phyloP scores from a whole-genome alignment of 192 early-diverging fungal species.

The Allomyces arbusculus region DNA sequence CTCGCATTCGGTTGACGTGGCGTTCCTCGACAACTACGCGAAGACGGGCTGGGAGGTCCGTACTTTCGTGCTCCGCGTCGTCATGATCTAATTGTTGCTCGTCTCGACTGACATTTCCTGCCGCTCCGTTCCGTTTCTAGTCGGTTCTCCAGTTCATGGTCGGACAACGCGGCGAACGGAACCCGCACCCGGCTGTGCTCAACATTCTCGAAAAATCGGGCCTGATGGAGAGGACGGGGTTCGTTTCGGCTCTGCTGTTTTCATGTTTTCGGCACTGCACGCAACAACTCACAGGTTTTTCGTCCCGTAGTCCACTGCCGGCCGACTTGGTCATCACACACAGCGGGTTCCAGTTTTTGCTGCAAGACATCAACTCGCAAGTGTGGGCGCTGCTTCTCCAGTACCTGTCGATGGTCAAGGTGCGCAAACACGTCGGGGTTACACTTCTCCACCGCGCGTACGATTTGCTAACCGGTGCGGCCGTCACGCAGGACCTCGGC shows the following conservation, averaged over 20 bases:
- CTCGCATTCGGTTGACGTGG: conserved; percentile 39
- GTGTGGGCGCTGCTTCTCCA: conserved; percentile 90
- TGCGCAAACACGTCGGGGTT: conserved; percentile 11
- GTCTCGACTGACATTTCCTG: neutral
- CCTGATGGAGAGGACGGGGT: conserved; percentile 40
- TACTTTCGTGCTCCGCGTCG: neutral
- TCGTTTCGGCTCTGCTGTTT: neutral
- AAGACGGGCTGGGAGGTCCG: conserved; percentile 61
- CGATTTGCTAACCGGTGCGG: neutral
- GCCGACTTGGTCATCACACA: conserved; percentile 58
- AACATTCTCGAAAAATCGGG: conserved; percentile 51
- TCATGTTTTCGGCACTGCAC: neutral
- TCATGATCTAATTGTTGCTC: neutral
- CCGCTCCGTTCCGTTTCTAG: conserved; percentile 2
- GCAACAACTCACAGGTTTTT: conserved; percentile 3
- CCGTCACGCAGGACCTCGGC: conserved; percentile 2
- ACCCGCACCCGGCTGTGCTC: conserved; percentile 45
- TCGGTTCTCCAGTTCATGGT: conserved; percentile 85
- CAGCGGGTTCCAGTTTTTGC: conserved; percentile 90
- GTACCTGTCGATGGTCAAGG: conserved; percentile 69
- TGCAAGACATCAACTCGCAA: conserved; percentile 84
- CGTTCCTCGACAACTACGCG: conserved; percentile 60
- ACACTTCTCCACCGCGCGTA: neutral
- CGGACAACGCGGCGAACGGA: conserved; percentile 43
- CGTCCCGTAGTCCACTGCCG: neutral